A percentile compares a stretch with the other conserved stretches of the same genome.
phyloP scores from a whole-genome alignment of 768 basidiomycete species.

The Phlebiopsis gigantea region DNA sequence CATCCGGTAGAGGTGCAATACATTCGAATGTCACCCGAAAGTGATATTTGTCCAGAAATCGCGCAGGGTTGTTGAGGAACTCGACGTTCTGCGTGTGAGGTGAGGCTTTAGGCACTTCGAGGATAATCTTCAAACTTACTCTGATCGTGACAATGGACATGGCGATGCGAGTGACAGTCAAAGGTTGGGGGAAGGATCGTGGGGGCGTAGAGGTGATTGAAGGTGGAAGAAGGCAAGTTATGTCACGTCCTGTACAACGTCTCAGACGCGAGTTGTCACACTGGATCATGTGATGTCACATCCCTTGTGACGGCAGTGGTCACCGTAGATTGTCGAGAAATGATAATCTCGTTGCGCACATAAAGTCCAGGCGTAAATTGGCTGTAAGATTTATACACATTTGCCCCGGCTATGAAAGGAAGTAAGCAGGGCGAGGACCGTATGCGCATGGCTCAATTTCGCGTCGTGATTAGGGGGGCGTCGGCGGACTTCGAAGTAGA shows the following conservation, averaged over 20 bases:
- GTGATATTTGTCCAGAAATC: conserved; percentile 85
- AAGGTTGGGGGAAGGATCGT: too few relatives aligned
- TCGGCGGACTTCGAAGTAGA: not conserved
- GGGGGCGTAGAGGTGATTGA: not conserved
- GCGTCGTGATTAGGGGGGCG: too few relatives aligned
- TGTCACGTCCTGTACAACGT: not conserved
- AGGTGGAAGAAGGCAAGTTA: not conserved
- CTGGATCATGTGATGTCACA: conserved; percentile 1
- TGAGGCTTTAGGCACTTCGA: too few relatives aligned
- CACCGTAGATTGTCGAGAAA: too few relatives aligned
- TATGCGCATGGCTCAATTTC: not conserved
- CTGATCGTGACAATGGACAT: conserved; percentile 73
- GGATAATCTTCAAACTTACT: conserved; percentile 31
- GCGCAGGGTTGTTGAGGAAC: conserved; percentile 90
- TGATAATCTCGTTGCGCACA: too few relatives aligned
- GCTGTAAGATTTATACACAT: too few relatives aligned
- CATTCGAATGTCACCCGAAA: conserved; percentile 98
- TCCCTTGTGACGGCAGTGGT: too few relatives aligned
- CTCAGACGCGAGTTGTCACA: not conserved
- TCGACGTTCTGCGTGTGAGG: conserved; percentile 66
- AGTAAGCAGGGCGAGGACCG: too few relatives aligned
- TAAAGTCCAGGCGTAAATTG: too few relatives aligned
- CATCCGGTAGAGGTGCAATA: conserved; percentile 85
- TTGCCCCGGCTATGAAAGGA: too few relatives aligned
- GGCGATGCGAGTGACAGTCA: not conserved